A percentile compares a stretch with the other conserved stretches of the same genome.
phyloP scores from a whole-genome alignment of 306 rosid species.

The Coriaria nepalensis region DNA sequence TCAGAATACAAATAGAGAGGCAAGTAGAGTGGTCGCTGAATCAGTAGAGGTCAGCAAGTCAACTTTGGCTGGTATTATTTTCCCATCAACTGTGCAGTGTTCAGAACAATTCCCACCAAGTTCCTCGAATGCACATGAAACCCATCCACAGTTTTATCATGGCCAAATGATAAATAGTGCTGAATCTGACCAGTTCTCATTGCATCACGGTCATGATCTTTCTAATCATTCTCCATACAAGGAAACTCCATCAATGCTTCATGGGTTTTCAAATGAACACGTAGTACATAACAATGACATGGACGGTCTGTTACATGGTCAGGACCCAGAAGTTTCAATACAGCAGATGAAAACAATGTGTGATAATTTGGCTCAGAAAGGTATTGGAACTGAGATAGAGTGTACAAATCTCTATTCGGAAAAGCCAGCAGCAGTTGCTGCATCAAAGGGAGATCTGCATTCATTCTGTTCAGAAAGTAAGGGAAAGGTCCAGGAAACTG shows the following conservation, averaged over 20 bases:
- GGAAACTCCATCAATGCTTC: slow-evolving; percentile 24
- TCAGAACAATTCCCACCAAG: slow-evolving; percentile 25
- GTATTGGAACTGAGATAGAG: slow-evolving; percentile 25
- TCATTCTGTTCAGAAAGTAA: slow-evolving; percentile 31
- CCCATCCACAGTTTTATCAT: slow-evolving; percentile 17
- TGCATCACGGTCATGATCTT: slow-evolving; percentile 31
- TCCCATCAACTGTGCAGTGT: slow-evolving; percentile 21
- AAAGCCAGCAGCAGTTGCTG: slow-evolving; percentile 22
- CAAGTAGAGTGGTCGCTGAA: slow-evolving; percentile 19
- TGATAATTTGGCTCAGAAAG: slow-evolving; percentile 34
- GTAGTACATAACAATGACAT: slow-evolving; percentile 25
- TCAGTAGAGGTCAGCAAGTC: slow-evolving; percentile 18
- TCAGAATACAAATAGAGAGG: slow-evolving; percentile 28
- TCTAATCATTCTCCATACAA: slow-evolving; percentile 23
- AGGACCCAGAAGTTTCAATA: slow-evolving; percentile 26
- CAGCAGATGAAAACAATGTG: slow-evolving; percentile 26
- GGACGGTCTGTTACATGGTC: slow-evolving; percentile 25
- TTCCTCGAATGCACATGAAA: slow-evolving; percentile 29
- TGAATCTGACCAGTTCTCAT: slow-evolving; percentile 26
- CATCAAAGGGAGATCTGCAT: slow-evolving; percentile 24
- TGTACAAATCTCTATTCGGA: slow-evolving; percentile 9
- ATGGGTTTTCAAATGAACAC: slow-evolving; percentile 30
- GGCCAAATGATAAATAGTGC: slow-evolving; percentile 25
- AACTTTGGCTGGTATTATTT: slow-evolving; percentile 19
- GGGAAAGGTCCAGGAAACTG: slow-evolving; percentile 31